Base-by-base conservation (phyloP, 257 asterid species). In the Solanum ossicruentum region DNA sequence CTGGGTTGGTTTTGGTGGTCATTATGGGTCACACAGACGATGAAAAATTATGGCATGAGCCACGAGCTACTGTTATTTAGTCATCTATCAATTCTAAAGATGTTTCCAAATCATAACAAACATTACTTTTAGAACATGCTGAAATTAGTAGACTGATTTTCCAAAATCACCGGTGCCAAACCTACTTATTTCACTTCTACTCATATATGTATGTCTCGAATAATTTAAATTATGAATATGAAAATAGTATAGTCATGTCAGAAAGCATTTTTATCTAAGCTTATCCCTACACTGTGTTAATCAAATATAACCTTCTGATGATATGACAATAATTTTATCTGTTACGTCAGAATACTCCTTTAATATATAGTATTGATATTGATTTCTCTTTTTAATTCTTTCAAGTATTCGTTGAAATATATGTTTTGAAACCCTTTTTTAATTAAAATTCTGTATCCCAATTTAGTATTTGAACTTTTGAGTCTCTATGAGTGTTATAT, bases 41-140 rank as follows among this genome's bases (percentile, higher is more conserved):
- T 16, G 63, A 3, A 77, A 77, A 77, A 51, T 77, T 77, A 77
- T 77, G 82, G 65, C 21, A 51, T 77, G 47, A 52, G 45, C 63
- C 82, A 77, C 82, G 82, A 77, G 82, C 82, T 77, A 77, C 82
- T 77, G 82, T 77, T 77, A 77, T 77, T 77, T 77, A 26, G 82
- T 52, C 82, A 77, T 77, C 82, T 77, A 77, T 52, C 23, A 77
- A 23, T 77, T 77, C 26, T 51, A 52, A 77, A 77, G 47, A 15
- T 23, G 65, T 51, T 77, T 51, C 63, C 26, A 77, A 51, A 52
- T 77, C 26, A 77, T 77, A 77, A 77, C 82, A 43, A 51, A 77
- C 11, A 51, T 26, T 77, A 77, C 82, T 77, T 77, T 77, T 77
- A 52, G 82, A 77, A 77, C 82, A 77, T 51, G 82, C 82, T 77